Evolutionary conservation across 2,329 filamentous ascomycete genomes (phyloP), one percentile per base, ranked within the genome.

Genomic region (Diaporthe destruens): DNA sequence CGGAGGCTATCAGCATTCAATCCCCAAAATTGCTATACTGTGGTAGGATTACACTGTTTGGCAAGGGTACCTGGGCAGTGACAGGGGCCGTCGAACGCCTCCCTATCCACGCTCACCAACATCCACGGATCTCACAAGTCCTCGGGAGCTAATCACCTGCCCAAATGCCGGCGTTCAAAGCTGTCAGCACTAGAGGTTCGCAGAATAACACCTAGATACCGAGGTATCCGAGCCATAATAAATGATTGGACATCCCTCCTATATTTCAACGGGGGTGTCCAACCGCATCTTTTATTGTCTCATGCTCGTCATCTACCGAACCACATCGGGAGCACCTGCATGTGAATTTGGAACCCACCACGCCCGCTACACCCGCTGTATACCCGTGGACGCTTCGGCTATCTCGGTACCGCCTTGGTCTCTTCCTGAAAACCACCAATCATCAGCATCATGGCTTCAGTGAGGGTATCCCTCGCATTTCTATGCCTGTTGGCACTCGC

Each of bases 381-480:
- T 47, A 18, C n/a, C n/a, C n/a, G n/a, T n/a, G n/a, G n/a, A n/a
- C 44, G 54, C 29, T 39, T 59, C 2, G 16, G 53, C 3, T n/a
- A 42, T 1, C 3, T 11, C 12, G 20, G 18, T 25, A 20, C 42
- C 20, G 7, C 8, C 59, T 14, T 3, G 23, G 0, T 14, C 2
- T 29, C 23, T 18, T 3, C 49, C 18, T 16, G 11, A 51, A 3
- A 39, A 6, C 7, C 54, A 29, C 29, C 32, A 29, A n/a, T 14
- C n/a, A 51, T 51, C 32, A 51, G 14, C 42, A 69, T 25, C 32
- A 69, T 69, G 67, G 29, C 55, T 39, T 69, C 55, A 53, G 1
- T 32, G 8, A 39, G 55, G n/a, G 42, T 20, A 23, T 69, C 67
- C 1, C 44, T 42, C 14, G 7, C 3, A 6, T 14, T 59, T 6